Conservation (phyloP, 2,329 filamentous ascomycete species). For the Pezicula carpinea region DNA sequence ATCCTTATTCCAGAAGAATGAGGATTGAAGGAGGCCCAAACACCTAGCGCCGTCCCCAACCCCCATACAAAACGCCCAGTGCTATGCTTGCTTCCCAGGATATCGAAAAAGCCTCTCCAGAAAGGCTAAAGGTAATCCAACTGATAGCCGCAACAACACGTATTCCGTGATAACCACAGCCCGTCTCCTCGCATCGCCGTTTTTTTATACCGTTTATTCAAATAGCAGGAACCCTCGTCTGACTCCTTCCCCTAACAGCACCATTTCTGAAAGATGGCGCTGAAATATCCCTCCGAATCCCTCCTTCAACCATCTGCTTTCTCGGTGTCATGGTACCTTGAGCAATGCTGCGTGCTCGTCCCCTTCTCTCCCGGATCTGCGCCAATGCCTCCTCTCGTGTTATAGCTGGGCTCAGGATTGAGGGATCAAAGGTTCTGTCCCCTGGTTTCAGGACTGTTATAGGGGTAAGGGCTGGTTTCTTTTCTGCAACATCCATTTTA, state of each 20-base stretch:
- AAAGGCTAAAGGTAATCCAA: conserved; percentile 1
- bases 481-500: conserved; percentile 18
- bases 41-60: no score
- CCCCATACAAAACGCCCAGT: conserved; percentile 18
- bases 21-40: no score
- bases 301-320: conserved; percentile 33
- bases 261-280: conserved; percentile 24
- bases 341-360: conserved; percentile 64
- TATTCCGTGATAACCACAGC: conserved; percentile 3
- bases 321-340: conserved; percentile 57
- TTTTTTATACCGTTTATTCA: neutral
- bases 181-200: conserved; percentile 3
- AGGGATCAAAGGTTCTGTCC: no score
- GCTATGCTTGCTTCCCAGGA: conserved; percentile 18
- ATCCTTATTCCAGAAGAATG: no score
- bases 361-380: conserved; percentile 68
- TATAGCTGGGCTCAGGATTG: conserved; percentile 55
- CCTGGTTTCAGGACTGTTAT: conserved; percentile 42
- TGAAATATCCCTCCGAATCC: conserved; percentile 25
- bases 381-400: conserved; percentile 71
- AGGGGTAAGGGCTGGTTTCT: conserved; percentile 14
- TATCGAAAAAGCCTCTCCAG: neutral
- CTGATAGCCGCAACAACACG: conserved; percentile 1
- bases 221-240: conserved; percentile 1
- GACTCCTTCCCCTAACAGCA: conserved; percentile 17